Percentiles rank a stretch among this genome's conserved stretches.
phyloP scores from a whole-genome alignment of 768 basidiomycete genomes.

The Agaricus subrufescens region DNA sequence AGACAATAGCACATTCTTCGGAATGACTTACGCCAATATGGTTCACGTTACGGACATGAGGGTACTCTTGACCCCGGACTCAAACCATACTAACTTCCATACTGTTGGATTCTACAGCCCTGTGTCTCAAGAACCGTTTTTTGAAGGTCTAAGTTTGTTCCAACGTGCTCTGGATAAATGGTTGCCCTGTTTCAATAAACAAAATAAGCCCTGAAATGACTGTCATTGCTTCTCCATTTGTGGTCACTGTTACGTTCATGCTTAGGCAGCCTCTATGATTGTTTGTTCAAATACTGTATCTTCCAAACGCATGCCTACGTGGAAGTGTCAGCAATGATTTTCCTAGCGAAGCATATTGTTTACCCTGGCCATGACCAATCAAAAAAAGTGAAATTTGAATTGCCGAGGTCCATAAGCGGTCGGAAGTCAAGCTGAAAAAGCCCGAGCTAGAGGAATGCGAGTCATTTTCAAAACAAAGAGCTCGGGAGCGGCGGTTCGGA shows the following conservation, averaged over 20 bases:
- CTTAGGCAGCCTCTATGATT: background rate
- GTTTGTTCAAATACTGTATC: too few relatives aligned
- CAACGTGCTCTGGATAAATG: constrained; percentile 43
- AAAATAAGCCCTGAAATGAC: too few relatives aligned
- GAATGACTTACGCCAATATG: constrained; percentile 40
- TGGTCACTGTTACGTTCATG: background rate
- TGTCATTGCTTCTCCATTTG: too few relatives aligned
- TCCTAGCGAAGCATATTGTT: too few relatives aligned
- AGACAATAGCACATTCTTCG: constrained; percentile 33
- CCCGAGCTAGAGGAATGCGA: too few relatives aligned
- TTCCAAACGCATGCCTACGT: too few relatives aligned
- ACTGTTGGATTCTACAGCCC: constrained; percentile 50
- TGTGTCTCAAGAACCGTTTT: constrained; percentile 40
- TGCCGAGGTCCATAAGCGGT: too few relatives aligned
- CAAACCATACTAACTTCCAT: constrained; percentile 43
- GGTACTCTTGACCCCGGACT: constrained; percentile 39
- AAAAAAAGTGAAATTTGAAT: background rate
- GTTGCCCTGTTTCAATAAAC: constrained; percentile 36
- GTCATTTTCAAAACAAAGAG: too few relatives aligned
- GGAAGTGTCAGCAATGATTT: too few relatives aligned
- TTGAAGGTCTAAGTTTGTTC: constrained; percentile 41
- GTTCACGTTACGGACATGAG: constrained; percentile 48
- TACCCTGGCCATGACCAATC: too few relatives aligned
- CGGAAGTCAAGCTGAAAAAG: too few relatives aligned
- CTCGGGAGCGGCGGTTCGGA: too few relatives aligned